phyloP scores from a whole-genome alignment of 2,329 filamentous ascomycete species.

The Botryotinia convoluta region DNA sequence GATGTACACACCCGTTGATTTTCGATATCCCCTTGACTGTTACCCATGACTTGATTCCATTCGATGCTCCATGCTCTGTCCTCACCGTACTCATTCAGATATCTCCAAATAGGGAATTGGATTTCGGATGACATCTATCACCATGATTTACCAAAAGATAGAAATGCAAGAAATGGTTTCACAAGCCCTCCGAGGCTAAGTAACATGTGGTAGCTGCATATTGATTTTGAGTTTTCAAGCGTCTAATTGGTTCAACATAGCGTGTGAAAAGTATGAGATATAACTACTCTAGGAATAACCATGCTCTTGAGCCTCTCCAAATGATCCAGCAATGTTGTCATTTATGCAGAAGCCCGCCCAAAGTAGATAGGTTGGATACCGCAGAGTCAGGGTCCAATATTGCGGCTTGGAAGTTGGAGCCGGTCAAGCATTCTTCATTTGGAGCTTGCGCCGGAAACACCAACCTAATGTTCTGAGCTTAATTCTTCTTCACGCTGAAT shows the following conservation, averaged over 20 bases:
- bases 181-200: conserved; percentile 1
- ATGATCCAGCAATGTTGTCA: not conserved
- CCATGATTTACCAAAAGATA: not conserved
- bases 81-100: not conserved
- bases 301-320: not conserved
- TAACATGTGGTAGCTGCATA: not conserved
- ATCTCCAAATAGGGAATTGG: not conserved
- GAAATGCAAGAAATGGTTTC: conserved; percentile 2
- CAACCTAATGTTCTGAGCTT: not conserved
- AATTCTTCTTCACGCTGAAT: conserved; percentile 2
- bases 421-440: not conserved
- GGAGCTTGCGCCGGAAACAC: not conserved
- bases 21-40: not conserved
- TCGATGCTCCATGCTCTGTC: not conserved
- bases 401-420: conserved; percentile 1
- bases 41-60: not conserved
- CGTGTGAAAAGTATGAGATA: not conserved
- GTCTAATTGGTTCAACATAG: not conserved
- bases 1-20: not conserved
- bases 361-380: not conserved
- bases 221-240: not conserved
- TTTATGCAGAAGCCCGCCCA: conserved; percentile 1
- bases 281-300: conserved; percentile 4
- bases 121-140: conserved; percentile 12
- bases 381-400: conserved; percentile 9